These are phyloP conservation scores for Triticum turgidum DNA, from an alignment of 176 grass and related monocot genomes.

Conservation along the genomic window DNA sequence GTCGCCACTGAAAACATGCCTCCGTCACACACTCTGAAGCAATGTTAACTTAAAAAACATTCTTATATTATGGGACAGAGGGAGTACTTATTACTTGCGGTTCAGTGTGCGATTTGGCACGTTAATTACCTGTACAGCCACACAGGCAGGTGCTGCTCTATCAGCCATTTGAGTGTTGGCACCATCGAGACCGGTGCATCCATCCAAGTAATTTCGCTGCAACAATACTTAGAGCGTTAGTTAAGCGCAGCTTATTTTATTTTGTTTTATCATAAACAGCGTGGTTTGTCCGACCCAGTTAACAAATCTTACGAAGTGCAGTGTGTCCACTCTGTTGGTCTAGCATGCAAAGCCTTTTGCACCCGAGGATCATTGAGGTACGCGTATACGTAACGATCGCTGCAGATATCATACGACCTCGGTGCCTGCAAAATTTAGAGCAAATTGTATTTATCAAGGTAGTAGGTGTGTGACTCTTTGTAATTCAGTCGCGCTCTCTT, in stretches of 20 bases:
- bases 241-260: background rate
- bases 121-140: constrained; percentile 44
- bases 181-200: constrained; percentile 19
- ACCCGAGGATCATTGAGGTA: constrained; percentile 39
- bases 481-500: background rate
- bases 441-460: background rate
- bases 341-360: constrained; percentile 39
- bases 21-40: background rate
- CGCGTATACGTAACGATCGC: background rate
- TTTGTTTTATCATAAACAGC: background rate
- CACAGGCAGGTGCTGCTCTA: constrained; percentile 11
- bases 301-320: constrained; percentile 17
- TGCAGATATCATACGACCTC: constrained; percentile 27
- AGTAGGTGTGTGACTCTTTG: too few species aligned
- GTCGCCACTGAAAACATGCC: constrained; percentile 37
- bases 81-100: background rate
- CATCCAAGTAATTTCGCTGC: background rate
- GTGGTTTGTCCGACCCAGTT: too few species aligned
- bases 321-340: background rate
- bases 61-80: too few species aligned
- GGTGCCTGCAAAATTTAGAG: background rate
- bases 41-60: too few species aligned
- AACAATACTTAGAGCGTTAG: background rate
- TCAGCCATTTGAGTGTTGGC: constrained; percentile 34
- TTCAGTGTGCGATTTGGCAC: background rate